Base-by-base conservation (phyloP, 495 filamentous ascomycete species). In the Aspergillus heteromorphus region DNA sequence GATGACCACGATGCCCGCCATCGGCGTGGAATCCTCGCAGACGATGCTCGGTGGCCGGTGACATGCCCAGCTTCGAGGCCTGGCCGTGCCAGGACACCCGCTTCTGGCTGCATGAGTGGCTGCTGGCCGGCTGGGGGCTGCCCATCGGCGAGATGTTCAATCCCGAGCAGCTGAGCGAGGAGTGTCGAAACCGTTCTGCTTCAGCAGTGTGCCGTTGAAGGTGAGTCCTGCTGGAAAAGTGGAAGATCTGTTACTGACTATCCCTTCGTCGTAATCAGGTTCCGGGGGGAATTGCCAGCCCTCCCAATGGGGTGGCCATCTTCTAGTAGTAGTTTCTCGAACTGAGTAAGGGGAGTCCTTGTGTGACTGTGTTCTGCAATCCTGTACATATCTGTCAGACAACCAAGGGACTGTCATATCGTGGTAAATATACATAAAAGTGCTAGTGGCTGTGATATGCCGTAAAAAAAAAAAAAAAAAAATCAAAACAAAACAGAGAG, bases 71-170 rank as follows among this genome's bases (percentile, higher is more conserved):
- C 10, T 75, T 71, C 51, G 76, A 79, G 51, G 56, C 53, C n/a
- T 58, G 56, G 53, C 73, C 73, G 29, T 62, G 59, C 21, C 45
- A 55, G 34, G 55, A 59, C 42, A 45, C 55, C 45, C 38, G 57
- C 13, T 50, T 54, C 21, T 41, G 45, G 18, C 51, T 80, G 45
- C 77, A 79, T 59, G 67, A 81, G 54, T 75, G 67, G 64, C 48
- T 78, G 7, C 62, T 81, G 10, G 70, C 62, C 2, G 73, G 75
- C 18, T 82, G 75, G 76, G 77, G 79, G 11, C 55, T 72, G 55
- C 79, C 77, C 5, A 75, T 82, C 56, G 76, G 78, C 16, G 31
- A 27, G 36, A 38, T 27, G 7, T 51, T 40, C 19, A 38, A 58
- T 29, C 40, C 56, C 0, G 57, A 60, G 38, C 47, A 42, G 19